Evolutionary conservation across 108 stramenopile genomes (phyloP), one percentile per base, ranked within the genome.

Genomic region (Mayamaea pseudoterrestris): DNA sequence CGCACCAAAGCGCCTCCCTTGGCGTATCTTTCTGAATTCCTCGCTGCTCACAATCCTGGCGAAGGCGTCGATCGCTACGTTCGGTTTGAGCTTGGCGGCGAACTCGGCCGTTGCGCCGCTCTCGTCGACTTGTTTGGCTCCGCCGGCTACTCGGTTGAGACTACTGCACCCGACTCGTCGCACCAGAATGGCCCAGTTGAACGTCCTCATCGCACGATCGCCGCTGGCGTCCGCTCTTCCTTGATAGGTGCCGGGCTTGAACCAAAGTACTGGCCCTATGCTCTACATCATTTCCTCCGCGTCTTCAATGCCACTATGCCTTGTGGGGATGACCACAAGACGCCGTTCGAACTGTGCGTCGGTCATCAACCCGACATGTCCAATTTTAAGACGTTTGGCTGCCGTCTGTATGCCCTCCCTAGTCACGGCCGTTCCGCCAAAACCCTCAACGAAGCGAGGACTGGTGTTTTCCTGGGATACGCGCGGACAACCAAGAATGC

Each of bases 351-450:
- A 29, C 14, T 50, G n/a, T 20, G 35, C 11, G 47, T 45, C 7
- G 47, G 41, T 3, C 31, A 22, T 11, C 3, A 24, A 9, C 46
- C 46, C 18, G 28, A 59, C 46, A 26, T 66, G 2, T 2, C 44
- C 1, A 4, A 30, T 1, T 37, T 68, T 27, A 41, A 57, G 9
- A 62, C 61, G 2, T 68, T 68, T 35, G 66, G 66, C 0, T 68
- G 46, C 45, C 41, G 35, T 35, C 4, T 17, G n/a, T 41, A 16
- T 9, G 41, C 14, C 6, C 16, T 9, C 8, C 41, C 9, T 9
- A 9, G 6, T 9, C 6, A 16, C 7, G n/a, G 7, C 13, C 41
- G 30, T 3, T 17, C 52, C 47, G 53, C 20, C 44, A 55, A 61
- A 13, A 26, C 5, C 17, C 6, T 55, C 17, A 42, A 9, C 9